Base-by-base conservation (phyloP, 1,139 yeast species). In the Candida mesenterica region DNA sequence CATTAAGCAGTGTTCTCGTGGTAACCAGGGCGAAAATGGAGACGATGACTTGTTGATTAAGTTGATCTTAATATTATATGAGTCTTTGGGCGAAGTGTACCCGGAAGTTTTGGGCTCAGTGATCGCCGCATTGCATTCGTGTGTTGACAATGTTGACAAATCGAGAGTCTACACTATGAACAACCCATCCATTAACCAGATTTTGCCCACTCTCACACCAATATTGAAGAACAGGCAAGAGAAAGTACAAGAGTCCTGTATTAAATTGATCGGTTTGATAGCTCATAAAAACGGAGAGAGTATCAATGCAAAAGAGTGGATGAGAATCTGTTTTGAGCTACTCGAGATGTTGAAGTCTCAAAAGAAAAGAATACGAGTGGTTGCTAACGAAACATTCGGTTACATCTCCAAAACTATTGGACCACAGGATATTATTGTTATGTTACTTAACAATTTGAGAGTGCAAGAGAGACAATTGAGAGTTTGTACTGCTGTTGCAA, bases 401-500 rank as follows among this genome's bases (percentile, higher is more conserved):
- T 75, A 77, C 39, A 90, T 94, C 44, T 92, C 98, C 2, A 77
- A 77, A 46, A 95, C 96, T 0, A 84, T 94, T 39, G 99, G 99
- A 0, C 99, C 99, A 0, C 95, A 88, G 44, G 98, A 92, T 57
- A 95, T 94, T 3, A 63, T 92, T 23, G 92, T 86, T 0, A 85
- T 95, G 48, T 64, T 94, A 24, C 66, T 94, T 38, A 87, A 86
- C 48, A 92, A 92, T 49, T 65, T 94, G 44, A 73, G 88, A 41
- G 96, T 90, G 4, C 97, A 92, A 57, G 98, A 92, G 53, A 86
- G 99, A 54, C 98, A 94, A 59, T 70, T 89, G 30, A 82, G 99
- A 52, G 97, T 94, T 9, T 90, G 97, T 55, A 89, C 98, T 0
- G 97, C 98, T 1, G 97, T 94, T 28, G 99, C 99, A 0, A 87